Conservation (phyloP, 768 basidiomycete species). For the Mycena haematopus region DNA sequence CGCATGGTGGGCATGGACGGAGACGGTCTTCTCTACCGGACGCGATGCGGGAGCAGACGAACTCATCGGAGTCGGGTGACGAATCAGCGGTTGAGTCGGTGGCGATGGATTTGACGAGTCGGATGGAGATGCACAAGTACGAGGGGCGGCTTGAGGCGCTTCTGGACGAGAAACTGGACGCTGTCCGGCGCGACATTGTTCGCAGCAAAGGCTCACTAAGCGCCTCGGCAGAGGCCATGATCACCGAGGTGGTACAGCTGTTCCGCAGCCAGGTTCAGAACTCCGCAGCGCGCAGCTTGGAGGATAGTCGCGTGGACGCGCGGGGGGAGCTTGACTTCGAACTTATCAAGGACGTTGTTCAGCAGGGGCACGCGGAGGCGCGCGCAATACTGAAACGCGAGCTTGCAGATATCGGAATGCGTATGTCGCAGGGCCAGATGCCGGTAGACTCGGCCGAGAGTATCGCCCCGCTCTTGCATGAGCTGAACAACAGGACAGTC, state of each 20-base stretch:
- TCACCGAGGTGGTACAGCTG: constrained; percentile 69
- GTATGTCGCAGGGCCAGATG: constrained; percentile 38
- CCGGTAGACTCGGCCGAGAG: constrained; percentile 37
- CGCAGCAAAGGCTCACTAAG: constrained; percentile 38
- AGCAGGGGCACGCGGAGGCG: constrained; percentile 71
- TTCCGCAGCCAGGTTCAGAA: constrained; percentile 74
- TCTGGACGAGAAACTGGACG: constrained; percentile 72
- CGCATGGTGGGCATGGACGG: constrained; percentile 39
- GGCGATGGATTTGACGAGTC: constrained; percentile 58
- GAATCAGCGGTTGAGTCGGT: constrained; percentile 47
- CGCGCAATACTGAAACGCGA: constrained; percentile 64
- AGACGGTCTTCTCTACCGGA: constrained; percentile 66
- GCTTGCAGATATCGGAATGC: constrained; percentile 56
- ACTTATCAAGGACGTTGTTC: constrained; percentile 70
- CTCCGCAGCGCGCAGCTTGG: constrained; percentile 58
- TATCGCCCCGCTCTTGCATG: constrained; percentile 58
- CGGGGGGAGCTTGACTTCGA: constrained; percentile 82
- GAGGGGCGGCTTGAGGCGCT: constrained; percentile 68
- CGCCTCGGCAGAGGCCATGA: constrained; percentile 63
- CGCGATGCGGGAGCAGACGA: constrained; percentile 53
- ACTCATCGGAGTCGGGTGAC: constrained; percentile 49
- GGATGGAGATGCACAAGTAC: constrained; percentile 63
- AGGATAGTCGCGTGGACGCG: constrained; percentile 73
- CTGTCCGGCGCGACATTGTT: constrained; percentile 48
- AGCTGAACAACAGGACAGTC: constrained; percentile 61